A percentile compares a stretch with the other conserved stretches of the same genome.
Conservation (phyloP, 2,329 filamentous ascomycete genomes). For the Sporothrix brasiliensis region DNA sequence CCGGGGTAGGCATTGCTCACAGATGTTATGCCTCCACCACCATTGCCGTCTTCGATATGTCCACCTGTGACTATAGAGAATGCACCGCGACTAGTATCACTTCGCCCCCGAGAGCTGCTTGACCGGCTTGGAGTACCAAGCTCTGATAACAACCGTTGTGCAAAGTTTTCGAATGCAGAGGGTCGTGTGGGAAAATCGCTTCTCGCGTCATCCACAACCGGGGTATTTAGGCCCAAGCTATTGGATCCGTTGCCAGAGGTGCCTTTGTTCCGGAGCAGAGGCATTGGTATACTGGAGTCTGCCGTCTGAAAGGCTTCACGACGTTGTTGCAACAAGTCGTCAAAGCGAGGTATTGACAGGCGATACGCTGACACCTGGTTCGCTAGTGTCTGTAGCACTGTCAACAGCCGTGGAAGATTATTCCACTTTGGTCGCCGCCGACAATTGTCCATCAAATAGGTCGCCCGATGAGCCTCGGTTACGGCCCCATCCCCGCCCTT, state of each 20-base stretch:
- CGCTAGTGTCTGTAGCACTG: constrained; percentile 61
- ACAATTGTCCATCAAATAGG: constrained; percentile 55
- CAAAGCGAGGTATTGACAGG: constrained; percentile 68
- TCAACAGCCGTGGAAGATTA: constrained; percentile 57
- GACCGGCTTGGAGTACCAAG: constrained; percentile 58
- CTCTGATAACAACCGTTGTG: constrained; percentile 65
- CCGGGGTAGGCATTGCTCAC: neutral
- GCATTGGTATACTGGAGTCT: constrained; percentile 42
- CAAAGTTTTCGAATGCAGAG: constrained; percentile 62
- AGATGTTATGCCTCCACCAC: neutral
- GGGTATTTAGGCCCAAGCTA: constrained; percentile 45
- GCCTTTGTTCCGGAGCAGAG: constrained; percentile 1
- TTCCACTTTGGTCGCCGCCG: constrained; percentile 58
- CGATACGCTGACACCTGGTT: constrained; percentile 66
- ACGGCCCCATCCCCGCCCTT: neutral
- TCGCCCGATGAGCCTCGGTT: constrained; percentile 15
- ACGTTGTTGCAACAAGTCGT: constrained; percentile 68
- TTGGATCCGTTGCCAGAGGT: constrained; percentile 34
- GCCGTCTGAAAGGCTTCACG: constrained; percentile 66
- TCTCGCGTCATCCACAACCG: constrained; percentile 51
- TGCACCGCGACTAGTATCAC: constrained; percentile 44
- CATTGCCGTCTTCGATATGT: neutral
- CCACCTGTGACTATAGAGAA: neutral
- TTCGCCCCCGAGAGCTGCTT: constrained; percentile 55
- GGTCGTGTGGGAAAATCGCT: constrained; percentile 57